These are phyloP conservation scores for Puccinellia tenuiflora DNA, from an alignment of 176 grass and related monocot species.

Conservation along the genomic window DNA sequence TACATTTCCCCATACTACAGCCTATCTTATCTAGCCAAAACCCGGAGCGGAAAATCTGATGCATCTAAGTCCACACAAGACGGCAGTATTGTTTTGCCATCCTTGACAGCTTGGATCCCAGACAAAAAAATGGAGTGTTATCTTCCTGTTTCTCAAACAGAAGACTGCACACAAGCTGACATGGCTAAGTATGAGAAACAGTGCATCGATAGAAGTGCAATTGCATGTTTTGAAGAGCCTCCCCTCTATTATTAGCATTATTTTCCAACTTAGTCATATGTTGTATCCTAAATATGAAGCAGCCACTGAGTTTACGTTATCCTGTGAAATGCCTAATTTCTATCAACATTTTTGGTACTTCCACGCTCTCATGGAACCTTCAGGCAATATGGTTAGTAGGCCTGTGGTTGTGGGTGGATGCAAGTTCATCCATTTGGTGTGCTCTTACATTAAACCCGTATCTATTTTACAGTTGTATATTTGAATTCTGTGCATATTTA, in stretches of 20 bases:
- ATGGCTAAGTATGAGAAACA: neutral
- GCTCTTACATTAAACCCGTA: neutral
- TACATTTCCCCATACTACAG: slow-evolving; percentile 12
- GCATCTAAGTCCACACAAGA: neutral
- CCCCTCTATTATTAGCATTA: neutral
- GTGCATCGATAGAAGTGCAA: neutral
- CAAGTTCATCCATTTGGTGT: neutral
- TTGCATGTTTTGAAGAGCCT: neutral
- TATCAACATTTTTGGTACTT: neutral
- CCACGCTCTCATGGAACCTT: neutral
- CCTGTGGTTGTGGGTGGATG: neutral
- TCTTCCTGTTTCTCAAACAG: neutral
- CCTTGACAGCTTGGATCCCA: slow-evolving; percentile 3
- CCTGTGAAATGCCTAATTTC: neutral
- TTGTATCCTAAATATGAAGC: neutral
- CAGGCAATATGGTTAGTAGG: neutral
- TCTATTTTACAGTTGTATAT: neutral
- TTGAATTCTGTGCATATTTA: neutral
- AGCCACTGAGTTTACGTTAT: neutral
- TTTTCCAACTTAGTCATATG: neutral
- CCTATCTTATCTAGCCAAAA: neutral
- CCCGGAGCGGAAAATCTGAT: neutral
- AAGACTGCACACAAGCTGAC: neutral
- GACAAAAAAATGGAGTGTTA: neutral
- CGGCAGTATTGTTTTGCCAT: neutral